Evolutionary conservation across 169 alveolate genomes (phyloP).

Genomic region (Plasmodium fragile): DNA sequence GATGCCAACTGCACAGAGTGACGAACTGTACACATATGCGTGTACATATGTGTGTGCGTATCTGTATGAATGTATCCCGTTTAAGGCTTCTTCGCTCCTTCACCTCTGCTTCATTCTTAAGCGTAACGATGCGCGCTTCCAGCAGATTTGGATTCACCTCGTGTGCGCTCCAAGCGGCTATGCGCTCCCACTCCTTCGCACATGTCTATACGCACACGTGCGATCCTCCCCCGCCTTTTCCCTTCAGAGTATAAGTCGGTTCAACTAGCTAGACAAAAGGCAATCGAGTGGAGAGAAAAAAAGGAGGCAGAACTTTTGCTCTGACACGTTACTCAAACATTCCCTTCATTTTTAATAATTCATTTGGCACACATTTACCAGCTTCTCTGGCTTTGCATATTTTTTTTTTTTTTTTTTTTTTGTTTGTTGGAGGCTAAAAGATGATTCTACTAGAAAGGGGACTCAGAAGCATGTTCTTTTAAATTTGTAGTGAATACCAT

Average conservation of each 20-base stretch:
- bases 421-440: background rate
- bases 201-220: background rate
- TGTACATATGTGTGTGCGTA: background rate
- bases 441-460: background rate
- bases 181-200: background rate
- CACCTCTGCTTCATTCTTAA: background rate
- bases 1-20: background rate
- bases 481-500: background rate
- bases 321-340: conserved; percentile 9
- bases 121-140: background rate
- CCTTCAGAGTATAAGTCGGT: conserved; percentile 70
- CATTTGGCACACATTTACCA: background rate
- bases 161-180: background rate
- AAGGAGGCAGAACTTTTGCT: conserved; percentile 65
- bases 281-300: conserved; percentile 74
- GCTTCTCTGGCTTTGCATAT: background rate
- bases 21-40: background rate
- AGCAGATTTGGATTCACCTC: background rate
- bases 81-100: background rate
- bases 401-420: background rate
- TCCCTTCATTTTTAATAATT: conserved; percentile 3
- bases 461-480: background rate
- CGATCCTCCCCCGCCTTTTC: background rate
- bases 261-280: conserved; percentile 69
- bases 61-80: background rate